These are phyloP conservation scores for Monilinia aucupariae DNA, from an alignment of 2,329 filamentous ascomycete genomes.

Conservation along the genomic window DNA sequence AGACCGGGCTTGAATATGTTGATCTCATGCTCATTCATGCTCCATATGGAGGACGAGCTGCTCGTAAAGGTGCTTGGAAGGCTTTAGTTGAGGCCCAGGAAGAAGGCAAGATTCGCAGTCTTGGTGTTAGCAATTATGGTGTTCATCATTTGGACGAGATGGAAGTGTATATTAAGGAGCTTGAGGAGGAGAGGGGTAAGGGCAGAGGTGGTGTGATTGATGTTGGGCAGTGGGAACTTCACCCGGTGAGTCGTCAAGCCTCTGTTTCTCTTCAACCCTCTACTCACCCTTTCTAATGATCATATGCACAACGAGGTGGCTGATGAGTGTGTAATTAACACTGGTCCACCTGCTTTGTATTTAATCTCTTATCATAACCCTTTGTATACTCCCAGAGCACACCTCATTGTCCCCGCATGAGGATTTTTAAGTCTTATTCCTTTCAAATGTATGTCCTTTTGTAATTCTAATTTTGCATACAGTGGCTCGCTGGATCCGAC, in stretches of 20 bases:
- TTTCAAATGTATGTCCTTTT: not conserved
- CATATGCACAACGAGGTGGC: not conserved
- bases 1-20: constrained; percentile 56
- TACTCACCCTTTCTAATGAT: not conserved
- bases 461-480: not conserved
- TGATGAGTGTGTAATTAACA: not conserved
- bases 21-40: constrained; percentile 61
- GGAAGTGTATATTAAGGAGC: constrained; percentile 53
- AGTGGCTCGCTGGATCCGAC: constrained; percentile 72
- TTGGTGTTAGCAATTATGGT: constrained; percentile 62
- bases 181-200: constrained; percentile 54
- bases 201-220: constrained; percentile 68
- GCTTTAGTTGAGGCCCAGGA: constrained; percentile 60
- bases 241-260: constrained; percentile 46
- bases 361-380: not conserved
- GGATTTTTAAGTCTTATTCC: not conserved
- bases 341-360: not conserved
- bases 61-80: constrained; percentile 55
- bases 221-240: constrained; percentile 84
- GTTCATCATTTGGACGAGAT: constrained; percentile 58
- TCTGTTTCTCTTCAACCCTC: not conserved
- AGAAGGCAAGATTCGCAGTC: constrained; percentile 54
- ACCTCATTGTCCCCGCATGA: not conserved
- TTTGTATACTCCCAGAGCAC: too few species aligned
- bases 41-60: constrained; percentile 52